Percentiles rank a stretch among this genome's conserved stretches.
Evolutionary conservation across 2,329 filamentous ascomycete species (phyloP).

Genomic region (Blumeriella jaapii): DNA sequence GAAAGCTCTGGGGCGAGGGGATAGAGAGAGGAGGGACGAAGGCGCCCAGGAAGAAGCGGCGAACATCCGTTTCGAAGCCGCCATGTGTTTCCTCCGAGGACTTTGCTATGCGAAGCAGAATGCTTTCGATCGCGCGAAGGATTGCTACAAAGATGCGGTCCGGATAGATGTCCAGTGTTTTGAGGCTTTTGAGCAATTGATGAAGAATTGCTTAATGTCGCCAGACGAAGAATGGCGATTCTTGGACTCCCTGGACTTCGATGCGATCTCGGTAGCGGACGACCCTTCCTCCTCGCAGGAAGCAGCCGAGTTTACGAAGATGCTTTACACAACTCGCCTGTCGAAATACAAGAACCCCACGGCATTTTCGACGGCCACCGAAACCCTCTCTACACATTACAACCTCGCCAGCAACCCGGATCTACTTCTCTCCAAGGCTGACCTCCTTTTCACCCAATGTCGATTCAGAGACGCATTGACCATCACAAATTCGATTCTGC

Average conservation of each 20-base stretch:
- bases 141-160: constrained; percentile 96
- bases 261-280: constrained; percentile 57
- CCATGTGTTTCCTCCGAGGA: constrained; percentile 92
- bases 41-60: constrained; percentile 49
- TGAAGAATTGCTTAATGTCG: constrained; percentile 87
- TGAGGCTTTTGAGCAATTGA: constrained; percentile 94
- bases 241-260: constrained; percentile 71
- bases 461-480: constrained; percentile 78
- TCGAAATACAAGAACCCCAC: constrained; percentile 89
- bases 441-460: constrained; percentile 89
- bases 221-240: constrained; percentile 63
- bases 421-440: constrained; percentile 78
- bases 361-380: constrained; percentile 73
- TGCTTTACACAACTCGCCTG: constrained; percentile 89
- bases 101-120: constrained; percentile 96
- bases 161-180: constrained; percentile 97
- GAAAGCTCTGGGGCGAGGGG: constrained; percentile 29
- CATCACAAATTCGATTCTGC: constrained; percentile 73
- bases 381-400: constrained; percentile 89
- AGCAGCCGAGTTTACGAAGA: constrained; percentile 85
- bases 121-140: constrained; percentile 90
- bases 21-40: constrained; percentile 22
- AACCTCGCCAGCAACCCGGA: constrained; percentile 78
- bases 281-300: constrained; percentile 65
- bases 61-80: constrained; percentile 80